Percentiles rank a stretch among this genome's conserved stretches.
phyloP scores from a whole-genome alignment of 2,329 filamentous ascomycete genomes.

The Pseudogymnoascus sp. region DNA sequence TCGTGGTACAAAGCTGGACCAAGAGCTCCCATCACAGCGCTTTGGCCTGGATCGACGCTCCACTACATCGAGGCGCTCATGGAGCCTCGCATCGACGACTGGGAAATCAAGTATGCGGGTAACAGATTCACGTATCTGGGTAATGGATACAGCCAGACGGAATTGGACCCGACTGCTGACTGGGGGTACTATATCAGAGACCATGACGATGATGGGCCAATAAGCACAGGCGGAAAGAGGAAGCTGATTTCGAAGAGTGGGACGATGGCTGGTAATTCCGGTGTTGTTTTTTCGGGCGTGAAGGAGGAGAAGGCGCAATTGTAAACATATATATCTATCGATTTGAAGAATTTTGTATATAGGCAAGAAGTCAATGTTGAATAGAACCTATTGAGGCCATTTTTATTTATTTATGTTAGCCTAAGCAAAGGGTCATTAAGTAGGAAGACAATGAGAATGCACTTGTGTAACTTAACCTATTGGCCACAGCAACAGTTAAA shows the following conservation, averaged over 20 bases:
- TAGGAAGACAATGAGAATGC: no score
- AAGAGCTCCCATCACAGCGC: slow-evolving; percentile 31
- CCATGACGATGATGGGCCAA: slow-evolving; percentile 28
- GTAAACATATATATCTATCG: no score
- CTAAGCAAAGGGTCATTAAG: no score
- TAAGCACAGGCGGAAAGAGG: slow-evolving; percentile 18
- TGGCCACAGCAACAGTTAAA: no score
- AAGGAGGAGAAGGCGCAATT: neutral
- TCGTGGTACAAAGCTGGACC: slow-evolving; percentile 40
- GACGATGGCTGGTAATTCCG: slow-evolving; percentile 15
- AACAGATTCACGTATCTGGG: slow-evolving; percentile 35
- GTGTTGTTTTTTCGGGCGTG: slow-evolving; percentile 19
- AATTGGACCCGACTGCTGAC: slow-evolving; percentile 33
- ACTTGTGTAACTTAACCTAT: no score
- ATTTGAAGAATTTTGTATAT: no score
- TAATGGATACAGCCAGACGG: slow-evolving; percentile 36
- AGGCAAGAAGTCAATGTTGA: no score
- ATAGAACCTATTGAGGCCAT: no score
- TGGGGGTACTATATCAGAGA: slow-evolving; percentile 33
- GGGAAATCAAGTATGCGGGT: slow-evolving; percentile 32
- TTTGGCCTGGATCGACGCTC: slow-evolving; percentile 39
- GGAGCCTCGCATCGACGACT: slow-evolving; percentile 39
- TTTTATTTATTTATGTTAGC: no score
- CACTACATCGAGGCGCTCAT: slow-evolving; percentile 41
- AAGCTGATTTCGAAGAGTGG: slow-evolving; percentile 25